Conservation (phyloP, 1,139 yeast genomes). For the Nakaseomyces sp. region DNA sequence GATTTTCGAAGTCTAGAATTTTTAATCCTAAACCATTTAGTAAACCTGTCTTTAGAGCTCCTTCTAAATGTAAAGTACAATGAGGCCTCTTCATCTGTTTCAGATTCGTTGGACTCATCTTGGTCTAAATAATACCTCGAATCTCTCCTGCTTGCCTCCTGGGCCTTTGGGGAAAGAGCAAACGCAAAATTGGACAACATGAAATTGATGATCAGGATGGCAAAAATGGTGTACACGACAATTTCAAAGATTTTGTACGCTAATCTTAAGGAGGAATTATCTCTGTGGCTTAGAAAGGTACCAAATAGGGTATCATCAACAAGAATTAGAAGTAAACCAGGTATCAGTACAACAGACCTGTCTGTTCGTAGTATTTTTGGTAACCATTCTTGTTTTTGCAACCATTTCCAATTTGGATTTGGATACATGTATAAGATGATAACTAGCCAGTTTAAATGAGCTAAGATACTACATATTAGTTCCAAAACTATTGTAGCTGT, state of each 20-base stretch:
- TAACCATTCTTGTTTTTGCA: not conserved
- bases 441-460: conserved; percentile 5
- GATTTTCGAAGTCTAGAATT: not conserved
- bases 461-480: conserved; percentile 6
- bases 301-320: conserved; percentile 13
- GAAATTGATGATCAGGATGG: conserved; percentile 14
- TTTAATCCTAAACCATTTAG: not conserved
- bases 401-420: conserved; percentile 1
- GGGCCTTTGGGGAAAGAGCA: conserved; percentile 17
- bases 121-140: too few species aligned
- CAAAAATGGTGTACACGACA: conserved; percentile 15
- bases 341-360: not conserved
- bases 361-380: not conserved
- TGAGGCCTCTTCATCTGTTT: not conserved
- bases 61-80: not conserved
- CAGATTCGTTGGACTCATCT: too few species aligned
- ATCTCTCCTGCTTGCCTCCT: conserved; percentile 1
- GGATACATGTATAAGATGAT: conserved; percentile 6
- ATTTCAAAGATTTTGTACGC: conserved; percentile 14
- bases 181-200: conserved; percentile 24
- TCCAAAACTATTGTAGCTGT: conserved; percentile 6
- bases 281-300: conserved; percentile 12
- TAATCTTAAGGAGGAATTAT: conserved; percentile 7
- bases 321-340: not conserved
- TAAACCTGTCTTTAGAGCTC: not conserved